Percentiles rank a stretch among this genome's conserved stretches.
Conservation (phyloP, 805 yeast species). For the Lipomyces yamadae region DNA sequence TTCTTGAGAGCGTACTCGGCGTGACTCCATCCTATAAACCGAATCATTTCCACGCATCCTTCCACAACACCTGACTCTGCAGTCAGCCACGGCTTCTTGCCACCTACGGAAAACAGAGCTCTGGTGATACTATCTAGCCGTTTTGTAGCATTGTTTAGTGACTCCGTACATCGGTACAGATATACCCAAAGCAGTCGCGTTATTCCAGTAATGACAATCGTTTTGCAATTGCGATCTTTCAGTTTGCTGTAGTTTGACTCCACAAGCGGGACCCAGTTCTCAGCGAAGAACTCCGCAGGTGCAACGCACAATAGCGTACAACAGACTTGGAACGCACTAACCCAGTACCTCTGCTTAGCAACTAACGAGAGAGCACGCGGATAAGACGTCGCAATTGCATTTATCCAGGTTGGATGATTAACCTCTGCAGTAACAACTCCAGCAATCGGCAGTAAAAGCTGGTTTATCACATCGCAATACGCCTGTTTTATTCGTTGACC, state of each 20-base stretch:
- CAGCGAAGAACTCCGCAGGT: constrained; percentile 72
- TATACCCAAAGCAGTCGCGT: constrained; percentile 89
- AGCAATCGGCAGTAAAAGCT: constrained; percentile 78
- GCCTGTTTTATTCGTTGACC: constrained; percentile 71
- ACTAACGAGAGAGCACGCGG: constrained; percentile 55
- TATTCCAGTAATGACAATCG: constrained; percentile 64
- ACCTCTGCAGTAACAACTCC: constrained; percentile 90
- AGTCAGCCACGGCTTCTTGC: constrained; percentile 77
- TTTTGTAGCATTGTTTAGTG: constrained; percentile 83
- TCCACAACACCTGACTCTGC: constrained; percentile 65
- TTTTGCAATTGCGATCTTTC: constrained; percentile 65
- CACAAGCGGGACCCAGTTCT: constrained; percentile 70
- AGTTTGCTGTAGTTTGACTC: constrained; percentile 66
- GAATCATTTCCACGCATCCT: constrained; percentile 72
- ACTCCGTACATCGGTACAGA: constrained; percentile 81
- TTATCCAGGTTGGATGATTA: constrained; percentile 94
- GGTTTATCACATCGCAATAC: constrained; percentile 82
- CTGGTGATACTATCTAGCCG: constrained; percentile 69
- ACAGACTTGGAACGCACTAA: constrained; percentile 65
- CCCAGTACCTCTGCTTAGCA: constrained; percentile 61
- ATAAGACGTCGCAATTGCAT: constrained; percentile 70
- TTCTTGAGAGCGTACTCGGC: constrained; percentile 80
- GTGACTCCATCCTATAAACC: constrained; percentile 78
- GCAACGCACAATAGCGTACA: constrained; percentile 80
- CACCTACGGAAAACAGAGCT: constrained; percentile 53